Percentiles rank a stretch among this genome's conserved stretches.
Evolutionary conservation across 2,329 filamentous ascomycete genomes (phyloP).

Genomic region (Ophiostoma pallidulum): DNA sequence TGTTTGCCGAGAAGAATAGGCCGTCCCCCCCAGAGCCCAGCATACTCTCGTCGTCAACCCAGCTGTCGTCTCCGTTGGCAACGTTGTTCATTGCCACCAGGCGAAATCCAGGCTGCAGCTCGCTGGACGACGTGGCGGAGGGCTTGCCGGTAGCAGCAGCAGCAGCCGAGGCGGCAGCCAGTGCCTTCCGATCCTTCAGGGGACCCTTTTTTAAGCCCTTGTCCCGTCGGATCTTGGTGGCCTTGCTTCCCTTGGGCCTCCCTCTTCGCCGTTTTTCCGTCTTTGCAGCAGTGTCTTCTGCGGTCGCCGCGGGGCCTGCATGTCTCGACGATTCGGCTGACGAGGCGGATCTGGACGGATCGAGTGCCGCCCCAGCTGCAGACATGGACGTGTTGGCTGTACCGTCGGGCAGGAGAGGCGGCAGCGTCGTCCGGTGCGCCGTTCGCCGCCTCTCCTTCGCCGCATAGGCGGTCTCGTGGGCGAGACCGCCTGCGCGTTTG

Average conservation of each 20-base stretch:
- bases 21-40: conserved; percentile 18
- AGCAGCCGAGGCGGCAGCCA: conserved; percentile 2
- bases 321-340: not conserved
- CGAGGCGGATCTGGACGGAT: not conserved
- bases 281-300: not conserved
- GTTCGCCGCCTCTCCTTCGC: conserved; percentile 1
- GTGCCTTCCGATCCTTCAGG: conserved; percentile 17
- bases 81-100: not conserved
- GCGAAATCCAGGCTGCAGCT: not conserved
- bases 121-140: not conserved
- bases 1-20: conserved; percentile 8
- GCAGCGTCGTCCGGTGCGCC: not conserved
- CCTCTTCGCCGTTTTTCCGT: conserved; percentile 38
- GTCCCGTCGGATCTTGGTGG: conserved; percentile 36
- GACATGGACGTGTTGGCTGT: not conserved
- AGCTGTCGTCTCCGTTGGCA: conserved; percentile 30
- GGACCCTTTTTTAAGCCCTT: conserved; percentile 42
- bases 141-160: not conserved
- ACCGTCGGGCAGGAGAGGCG: not conserved
- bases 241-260: conserved; percentile 48
- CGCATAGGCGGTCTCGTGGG: conserved; percentile 1
- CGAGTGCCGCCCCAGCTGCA: not conserved
- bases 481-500: too few species aligned
- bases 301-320: not conserved
- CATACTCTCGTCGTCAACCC: conserved; percentile 34